A percentile compares a stretch with the other conserved stretches of the same genome.
Conservation (phyloP, 148 eudicot genomes). For the Silene latifolia region DNA sequence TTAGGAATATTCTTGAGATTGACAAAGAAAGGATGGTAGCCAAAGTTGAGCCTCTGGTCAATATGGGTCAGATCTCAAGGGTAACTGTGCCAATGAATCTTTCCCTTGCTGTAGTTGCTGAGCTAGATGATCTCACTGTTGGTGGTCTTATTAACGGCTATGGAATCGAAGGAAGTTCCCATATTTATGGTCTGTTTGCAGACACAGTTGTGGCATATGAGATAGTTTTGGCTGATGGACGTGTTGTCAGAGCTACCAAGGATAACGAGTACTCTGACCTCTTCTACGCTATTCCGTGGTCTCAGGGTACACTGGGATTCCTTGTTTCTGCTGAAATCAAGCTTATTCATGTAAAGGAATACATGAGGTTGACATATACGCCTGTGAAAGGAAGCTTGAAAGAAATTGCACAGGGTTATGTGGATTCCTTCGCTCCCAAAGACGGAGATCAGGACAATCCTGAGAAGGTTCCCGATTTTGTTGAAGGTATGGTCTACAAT, state of each 20-base stretch:
- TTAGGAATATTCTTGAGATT: conserved; percentile 63
- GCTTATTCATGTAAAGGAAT: conserved; percentile 76
- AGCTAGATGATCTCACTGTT: conserved; percentile 85
- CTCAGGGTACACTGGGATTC: conserved; percentile 86
- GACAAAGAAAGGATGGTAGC: conserved; percentile 75
- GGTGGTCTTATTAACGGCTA: conserved; percentile 92
- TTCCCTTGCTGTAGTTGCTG: conserved; percentile 84
- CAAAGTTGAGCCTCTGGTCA: conserved; percentile 77
- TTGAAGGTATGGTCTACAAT: conserved; percentile 67
- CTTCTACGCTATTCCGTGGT: conserved; percentile 87
- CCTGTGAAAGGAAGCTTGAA: conserved; percentile 66
- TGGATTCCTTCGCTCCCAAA: conserved; percentile 74
- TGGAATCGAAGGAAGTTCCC: conserved; percentile 97
- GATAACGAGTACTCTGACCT: conserved; percentile 85
- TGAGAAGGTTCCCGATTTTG: conserved; percentile 74
- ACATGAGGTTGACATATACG: conserved; percentile 75
- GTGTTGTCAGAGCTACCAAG: conserved; percentile 76
- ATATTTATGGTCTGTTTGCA: conserved; percentile 73
- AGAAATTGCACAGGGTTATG: conserved; percentile 78
- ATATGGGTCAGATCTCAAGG: conserved; percentile 86
- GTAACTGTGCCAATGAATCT: conserved; percentile 89
- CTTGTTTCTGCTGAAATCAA: conserved; percentile 92
- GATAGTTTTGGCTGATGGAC: conserved; percentile 77
- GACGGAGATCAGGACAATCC: conserved; percentile 86
- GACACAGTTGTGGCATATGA: conserved; percentile 94